Evolutionary conservation across 1,139 yeast genomes (phyloP).

Genomic region (Protomyces macrosporus): DNA sequence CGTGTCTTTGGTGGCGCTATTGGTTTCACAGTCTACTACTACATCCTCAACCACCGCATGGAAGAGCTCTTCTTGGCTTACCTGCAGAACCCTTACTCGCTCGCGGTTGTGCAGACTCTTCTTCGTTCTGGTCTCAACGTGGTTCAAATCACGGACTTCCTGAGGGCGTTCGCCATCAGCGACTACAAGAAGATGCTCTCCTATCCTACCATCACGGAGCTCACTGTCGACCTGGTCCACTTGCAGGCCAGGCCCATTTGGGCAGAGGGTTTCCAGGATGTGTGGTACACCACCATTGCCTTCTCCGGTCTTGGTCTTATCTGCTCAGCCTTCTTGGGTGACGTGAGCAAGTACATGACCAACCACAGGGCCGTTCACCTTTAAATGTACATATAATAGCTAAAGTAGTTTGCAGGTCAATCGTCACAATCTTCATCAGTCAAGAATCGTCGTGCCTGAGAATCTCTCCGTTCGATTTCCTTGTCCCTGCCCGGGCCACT

Average conservation of each 20-base stretch:
- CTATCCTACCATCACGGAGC: background rate
- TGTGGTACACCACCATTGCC: conserved; percentile 20
- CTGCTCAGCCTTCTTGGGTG: conserved; percentile 21
- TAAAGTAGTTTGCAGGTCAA: no score
- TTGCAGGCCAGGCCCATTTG: conserved; percentile 9
- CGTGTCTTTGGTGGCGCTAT: conserved; percentile 24
- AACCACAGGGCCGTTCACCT: conserved; percentile 24
- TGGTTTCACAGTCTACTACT: conserved; percentile 22
- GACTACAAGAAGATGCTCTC: conserved; percentile 5
- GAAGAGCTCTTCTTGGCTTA: background rate
- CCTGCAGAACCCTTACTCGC: background rate
- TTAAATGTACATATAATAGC: background rate
- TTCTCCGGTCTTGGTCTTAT: conserved; percentile 22
- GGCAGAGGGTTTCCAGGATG: conserved; percentile 16
- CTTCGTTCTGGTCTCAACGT: background rate
- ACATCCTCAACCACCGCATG: conserved; percentile 13
- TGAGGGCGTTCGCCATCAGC: conserved; percentile 12
- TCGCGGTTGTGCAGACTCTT: conserved; percentile 1
- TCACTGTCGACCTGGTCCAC: conserved; percentile 3
- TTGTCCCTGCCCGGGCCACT: no score
- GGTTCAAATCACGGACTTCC: background rate
- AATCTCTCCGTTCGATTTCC: no score
- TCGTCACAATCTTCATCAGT: no score
- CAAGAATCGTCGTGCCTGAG: no score
- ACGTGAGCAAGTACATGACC: conserved; percentile 22